These are phyloP conservation scores for Hapsidospora chrysogenum DNA, from an alignment of 495 filamentous ascomycete species.

Conservation along the genomic window DNA sequence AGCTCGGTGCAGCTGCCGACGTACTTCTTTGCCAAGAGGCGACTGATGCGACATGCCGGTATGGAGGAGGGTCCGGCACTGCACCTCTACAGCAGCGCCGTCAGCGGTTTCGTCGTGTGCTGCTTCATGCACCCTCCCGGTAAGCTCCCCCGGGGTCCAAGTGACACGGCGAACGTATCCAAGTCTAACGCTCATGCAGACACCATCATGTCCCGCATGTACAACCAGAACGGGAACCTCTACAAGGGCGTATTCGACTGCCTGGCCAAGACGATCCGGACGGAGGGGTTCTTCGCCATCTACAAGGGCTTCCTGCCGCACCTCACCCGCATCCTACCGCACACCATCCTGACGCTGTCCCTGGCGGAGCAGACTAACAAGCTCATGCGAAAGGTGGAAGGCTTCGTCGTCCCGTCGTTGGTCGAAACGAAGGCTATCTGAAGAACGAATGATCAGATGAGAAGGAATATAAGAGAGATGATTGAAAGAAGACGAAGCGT, in stretches of 20 bases:
- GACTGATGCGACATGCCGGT: conserved; percentile 59
- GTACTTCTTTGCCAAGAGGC: conserved; percentile 93
- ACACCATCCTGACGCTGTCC: conserved; percentile 84
- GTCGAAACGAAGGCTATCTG: neutral
- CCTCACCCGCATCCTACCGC: conserved; percentile 81
- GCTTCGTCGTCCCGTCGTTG: conserved; percentile 32
- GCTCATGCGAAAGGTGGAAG: conserved; percentile 61
- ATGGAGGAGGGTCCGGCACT: conserved; percentile 85
- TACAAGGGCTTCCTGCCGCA: conserved; percentile 98
- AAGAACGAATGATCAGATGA: no score
- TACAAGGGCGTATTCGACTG: conserved; percentile 91
- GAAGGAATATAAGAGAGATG: no score
- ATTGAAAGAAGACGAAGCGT: no score
- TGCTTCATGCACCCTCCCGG: conserved; percentile 96
- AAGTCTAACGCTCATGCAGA: conserved; percentile 31
- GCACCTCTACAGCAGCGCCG: conserved; percentile 76
- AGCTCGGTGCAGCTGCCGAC: conserved; percentile 92
- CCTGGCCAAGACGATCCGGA: conserved; percentile 73
- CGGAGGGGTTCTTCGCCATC: conserved; percentile 81
- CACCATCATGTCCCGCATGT: conserved; percentile 96
- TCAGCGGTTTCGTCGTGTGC: conserved; percentile 91
- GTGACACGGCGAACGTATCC: neutral
- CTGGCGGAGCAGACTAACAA: conserved; percentile 97
- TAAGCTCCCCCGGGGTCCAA: conserved; percentile 18
- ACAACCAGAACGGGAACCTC: conserved; percentile 95